A percentile compares a stretch with the other conserved stretches of the same genome.
These are phyloP conservation scores for Wickerhamomyces hampshirensis DNA, from an alignment of 805 yeast species.

Conservation along the genomic window DNA sequence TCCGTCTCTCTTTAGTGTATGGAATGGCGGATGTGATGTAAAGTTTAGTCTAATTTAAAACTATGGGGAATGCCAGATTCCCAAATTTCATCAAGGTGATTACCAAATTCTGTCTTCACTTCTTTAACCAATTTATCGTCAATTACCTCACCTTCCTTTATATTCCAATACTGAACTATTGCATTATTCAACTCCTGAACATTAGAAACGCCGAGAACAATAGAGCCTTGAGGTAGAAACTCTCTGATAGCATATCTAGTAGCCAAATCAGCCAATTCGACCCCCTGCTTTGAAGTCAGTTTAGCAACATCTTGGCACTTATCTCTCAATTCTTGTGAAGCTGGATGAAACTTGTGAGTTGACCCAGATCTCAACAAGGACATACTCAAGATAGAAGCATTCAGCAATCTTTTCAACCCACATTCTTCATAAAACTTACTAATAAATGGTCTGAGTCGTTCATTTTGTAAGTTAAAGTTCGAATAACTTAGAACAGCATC, in stretches of 20 bases:
- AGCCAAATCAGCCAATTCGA: conserved; percentile 79
- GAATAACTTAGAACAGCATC: conserved; percentile 79
- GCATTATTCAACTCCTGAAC: conserved; percentile 63
- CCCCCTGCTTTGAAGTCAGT: conserved; percentile 28
- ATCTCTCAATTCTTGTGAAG: conserved; percentile 48
- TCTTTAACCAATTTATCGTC: conserved; percentile 28
- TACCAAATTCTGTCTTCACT: conserved; percentile 48
- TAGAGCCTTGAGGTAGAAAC: conserved; percentile 35
- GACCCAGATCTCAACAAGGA: conserved; percentile 65
- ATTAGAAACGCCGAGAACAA: conserved; percentile 75
- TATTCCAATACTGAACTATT: conserved; percentile 48
- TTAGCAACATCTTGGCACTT: conserved; percentile 39
- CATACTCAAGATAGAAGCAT: conserved; percentile 88
- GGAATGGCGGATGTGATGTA: neutral
- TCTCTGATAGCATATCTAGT: conserved; percentile 65
- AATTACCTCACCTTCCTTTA: conserved; percentile 28
- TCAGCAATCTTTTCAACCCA: conserved; percentile 54
- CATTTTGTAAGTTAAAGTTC: conserved; percentile 79
- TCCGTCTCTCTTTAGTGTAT: too few species aligned
- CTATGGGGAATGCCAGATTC: conserved; percentile 35
- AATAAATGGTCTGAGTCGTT: conserved; percentile 41
- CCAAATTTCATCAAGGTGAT: conserved; percentile 66
- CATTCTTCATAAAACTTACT: conserved; percentile 47
- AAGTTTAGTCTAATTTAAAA: too few species aligned
- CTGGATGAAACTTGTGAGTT: conserved; percentile 81